A percentile compares a stretch with the other conserved stretches of the same genome.
These are phyloP conservation scores for Lathyrus sativus DNA, from an alignment of 306 rosid genomes.

Conservation along the genomic window DNA sequence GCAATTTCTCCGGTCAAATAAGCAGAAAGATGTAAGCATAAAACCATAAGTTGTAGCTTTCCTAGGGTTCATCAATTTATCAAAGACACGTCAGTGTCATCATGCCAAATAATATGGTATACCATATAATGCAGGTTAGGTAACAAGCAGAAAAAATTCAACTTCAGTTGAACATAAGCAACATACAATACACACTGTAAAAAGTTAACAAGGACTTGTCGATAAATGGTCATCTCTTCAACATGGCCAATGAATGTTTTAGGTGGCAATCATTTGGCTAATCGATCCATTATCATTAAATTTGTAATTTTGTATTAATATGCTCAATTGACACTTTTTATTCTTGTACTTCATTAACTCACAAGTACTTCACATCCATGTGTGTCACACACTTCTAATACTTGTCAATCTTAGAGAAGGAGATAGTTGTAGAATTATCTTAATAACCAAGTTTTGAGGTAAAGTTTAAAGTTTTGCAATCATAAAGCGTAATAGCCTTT, in stretches of 20 bases:
- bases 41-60: background rate
- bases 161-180: too few relatives aligned
- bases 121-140: background rate
- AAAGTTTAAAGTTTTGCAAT: too few relatives aligned
- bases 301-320: background rate
- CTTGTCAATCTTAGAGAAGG: too few relatives aligned
- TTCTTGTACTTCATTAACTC: too few relatives aligned
- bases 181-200: too few relatives aligned
- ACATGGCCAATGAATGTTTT: background rate
- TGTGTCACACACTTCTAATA: too few relatives aligned
- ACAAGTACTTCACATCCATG: too few relatives aligned
- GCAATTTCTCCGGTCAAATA: constrained; percentile 15
- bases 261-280: background rate
- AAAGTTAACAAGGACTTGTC: background rate
- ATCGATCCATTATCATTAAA: background rate
- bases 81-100: constrained; percentile 1
- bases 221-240: background rate
- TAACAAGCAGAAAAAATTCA: background rate
- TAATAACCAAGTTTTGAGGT: too few relatives aligned
- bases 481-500: too few relatives aligned
- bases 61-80: constrained; percentile 2
- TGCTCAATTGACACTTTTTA: background rate
- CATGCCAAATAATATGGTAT: background rate
- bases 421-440: too few relatives aligned
- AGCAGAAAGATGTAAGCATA: constrained; percentile 18